Base-by-base conservation (phyloP, 148 eudicot species). In the Nepenthes mirabilis region DNA sequence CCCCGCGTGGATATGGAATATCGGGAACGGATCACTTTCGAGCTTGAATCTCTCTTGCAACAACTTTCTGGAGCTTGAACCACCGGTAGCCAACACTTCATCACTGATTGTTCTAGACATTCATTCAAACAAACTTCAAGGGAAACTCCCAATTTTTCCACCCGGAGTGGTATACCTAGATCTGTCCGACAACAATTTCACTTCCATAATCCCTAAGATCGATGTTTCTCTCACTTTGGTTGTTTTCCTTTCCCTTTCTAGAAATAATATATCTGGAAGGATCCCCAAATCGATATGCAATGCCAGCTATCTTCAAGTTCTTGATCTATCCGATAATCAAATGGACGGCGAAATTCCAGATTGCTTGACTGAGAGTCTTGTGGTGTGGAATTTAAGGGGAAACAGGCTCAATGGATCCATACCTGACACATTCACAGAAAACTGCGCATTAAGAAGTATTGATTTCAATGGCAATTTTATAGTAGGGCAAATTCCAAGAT, bases 1-100 rank as follows among this genome's bases (percentile, higher is more conserved):
- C 55, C 84, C 84, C 0, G 68, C 34, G 54, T 80, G 84, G 84
- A 37, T 80, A 33, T 70, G 75, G 74, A 34, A 60, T 2, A 4
- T 73, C 36, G 76, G 78, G 47, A 14, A 43, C 2, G 37, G 43
- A 12, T 74, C 47, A 37, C 65, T 69, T 1, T 68, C 33, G 40
- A 75, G 9, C 72, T 75, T 49, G 9, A 80, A 83, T 58, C 80
- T 81, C 58, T 81, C 86, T 14, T 51, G 2, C 23, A 82, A 79
- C 67, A 37, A 40, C 1, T 60, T 82, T 1, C 33, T 71, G 72
- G 12, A 70, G 72, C 47, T 83, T 2, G 72, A 86, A 32, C 37
- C 36, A 35, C 75, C 70, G 57, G 58, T 47, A 32, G 6, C 6
- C 8, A 37, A 65, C 23, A 32, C 70, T 23, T 52, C n/a, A 45